Conservation (phyloP, 106 monocot species). For the Acorus calamus region DNA sequence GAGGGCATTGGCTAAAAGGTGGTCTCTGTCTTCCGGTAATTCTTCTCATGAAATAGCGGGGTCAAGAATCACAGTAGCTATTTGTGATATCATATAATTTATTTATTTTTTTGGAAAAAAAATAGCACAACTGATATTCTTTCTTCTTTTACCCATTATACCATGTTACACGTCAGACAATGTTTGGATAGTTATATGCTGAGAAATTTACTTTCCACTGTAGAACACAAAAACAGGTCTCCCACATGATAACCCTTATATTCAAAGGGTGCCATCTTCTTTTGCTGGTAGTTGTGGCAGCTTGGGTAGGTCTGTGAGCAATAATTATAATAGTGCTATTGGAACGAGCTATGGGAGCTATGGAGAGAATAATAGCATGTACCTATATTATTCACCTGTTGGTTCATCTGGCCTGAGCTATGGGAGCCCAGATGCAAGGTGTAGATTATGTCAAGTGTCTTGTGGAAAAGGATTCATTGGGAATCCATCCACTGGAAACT, state of each 20-base stretch:
- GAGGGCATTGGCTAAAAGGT: conserved; percentile 79
- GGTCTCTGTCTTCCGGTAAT: conserved; percentile 92
- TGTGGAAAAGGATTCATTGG: conserved; percentile 54
- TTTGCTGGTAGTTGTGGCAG: conserved; percentile 86
- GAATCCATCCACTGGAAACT: conserved; percentile 49
- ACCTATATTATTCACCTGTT: conserved; percentile 52
- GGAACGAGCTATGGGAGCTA: conserved; percentile 81
- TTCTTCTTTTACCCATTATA: no score
- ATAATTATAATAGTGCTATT: conserved; percentile 48
- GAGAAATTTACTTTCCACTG: conserved; percentile 3
- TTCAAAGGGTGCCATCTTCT: conserved; percentile 47
- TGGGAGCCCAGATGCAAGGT: conserved; percentile 64
- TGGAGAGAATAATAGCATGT: conserved; percentile 43
- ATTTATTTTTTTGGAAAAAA: not conserved
- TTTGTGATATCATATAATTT: not conserved
- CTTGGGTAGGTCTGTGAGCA: conserved; percentile 76
- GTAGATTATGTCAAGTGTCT: conserved; percentile 32
- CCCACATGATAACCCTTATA: conserved; percentile 46
- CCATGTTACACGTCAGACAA: no score
- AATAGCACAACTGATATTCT: no score
- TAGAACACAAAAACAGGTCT: conserved; percentile 44
- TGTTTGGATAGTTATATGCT: not conserved
- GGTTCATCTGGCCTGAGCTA: conserved; percentile 61
- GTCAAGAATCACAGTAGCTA: no score
- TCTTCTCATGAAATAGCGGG: not conserved